phyloP scores from a whole-genome alignment of 2,329 filamentous ascomycete species.

The Beauveria caledonica region DNA sequence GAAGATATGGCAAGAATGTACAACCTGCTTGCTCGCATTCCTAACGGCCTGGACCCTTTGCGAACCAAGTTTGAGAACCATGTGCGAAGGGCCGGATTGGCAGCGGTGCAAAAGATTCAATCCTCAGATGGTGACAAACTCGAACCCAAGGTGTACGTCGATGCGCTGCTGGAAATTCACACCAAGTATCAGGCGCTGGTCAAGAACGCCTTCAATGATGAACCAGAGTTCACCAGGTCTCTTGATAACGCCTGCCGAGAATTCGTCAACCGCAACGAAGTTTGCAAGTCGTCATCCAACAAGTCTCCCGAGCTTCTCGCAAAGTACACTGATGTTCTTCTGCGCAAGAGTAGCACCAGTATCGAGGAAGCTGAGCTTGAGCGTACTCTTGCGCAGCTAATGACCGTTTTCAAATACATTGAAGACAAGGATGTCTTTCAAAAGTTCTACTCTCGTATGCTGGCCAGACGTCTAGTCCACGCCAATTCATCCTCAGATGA shows the following conservation, averaged over 20 bases:
- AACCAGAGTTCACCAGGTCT: conserved; percentile 93
- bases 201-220: conserved; percentile 84
- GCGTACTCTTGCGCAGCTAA: conserved; percentile 80
- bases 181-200: conserved; percentile 88
- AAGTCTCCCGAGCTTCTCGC: conserved; percentile 91
- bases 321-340: conserved; percentile 86
- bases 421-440: conserved; percentile 99
- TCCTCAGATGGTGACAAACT: conserved; percentile 78
- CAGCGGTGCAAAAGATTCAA: conserved; percentile 85
- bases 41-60: conserved; percentile 83
- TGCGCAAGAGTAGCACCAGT: conserved; percentile 88
- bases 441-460: conserved; percentile 96
- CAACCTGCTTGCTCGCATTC: conserved; percentile 77
- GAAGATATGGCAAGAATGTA: conserved; percentile 98
- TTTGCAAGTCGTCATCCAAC: conserved; percentile 88
- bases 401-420: conserved; percentile 99
- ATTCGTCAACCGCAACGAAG: conserved; percentile 95
- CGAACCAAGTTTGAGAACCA: conserved; percentile 84
- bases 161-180: conserved; percentile 89
- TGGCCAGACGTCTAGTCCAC: conserved; percentile 89
- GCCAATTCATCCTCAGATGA: conserved; percentile 94
- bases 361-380: conserved; percentile 93
- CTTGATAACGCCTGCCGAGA: conserved; percentile 95
- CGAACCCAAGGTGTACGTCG: conserved; percentile 94
- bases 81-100: conserved; percentile 79